Evolutionary conservation across 139 green algal genomes (phyloP), one percentile per base, ranked within the genome.

Genomic region (Chlamydomonas schloesseri): DNA sequence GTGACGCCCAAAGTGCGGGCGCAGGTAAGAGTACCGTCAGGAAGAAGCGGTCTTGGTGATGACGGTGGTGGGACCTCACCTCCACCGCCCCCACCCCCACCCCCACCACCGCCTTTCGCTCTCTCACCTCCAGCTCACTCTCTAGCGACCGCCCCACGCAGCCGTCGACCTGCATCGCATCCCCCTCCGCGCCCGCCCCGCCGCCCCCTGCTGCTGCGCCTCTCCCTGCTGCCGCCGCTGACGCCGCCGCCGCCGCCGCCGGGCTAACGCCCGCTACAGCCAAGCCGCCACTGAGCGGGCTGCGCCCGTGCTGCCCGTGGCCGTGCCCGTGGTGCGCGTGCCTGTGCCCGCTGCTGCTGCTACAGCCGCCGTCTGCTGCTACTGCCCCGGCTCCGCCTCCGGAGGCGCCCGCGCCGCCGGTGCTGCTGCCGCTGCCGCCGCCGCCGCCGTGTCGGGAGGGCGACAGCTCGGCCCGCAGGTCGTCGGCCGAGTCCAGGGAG

Each of bases 401-500:
- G 31, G 20, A 10, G 11, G 8, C 31, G 65, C 65, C 65, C 65
- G 10, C 8, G 65, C 65, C 29, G 28, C 65, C 24, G 29, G 15
- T 6, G 67, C 67, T 5, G n/a, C 67, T 31, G 67, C n/a, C 67
- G 5, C 6, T 50, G 42, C 42, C 8, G 42, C 42, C 8, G 42
- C 42, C 8, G 1, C 67, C 0, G 67, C 67, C 57, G 21, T 69
- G 70, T 31, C 20, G 42, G 9, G 65, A 37, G 53, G 84, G 68
- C 23, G 84, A 89, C 14, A 89, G 74, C 31, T 50, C 53, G 3
- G 79, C 84, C 47, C 13, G 46, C 28, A 75, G 34, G 34, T 81
- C 84, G 34, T 89, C 84, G 15, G 84, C 75, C 1, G 42, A 36
- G 67, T 89, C 84, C 57, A 89, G 69, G 26, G 72, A 70, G 31